Evolutionary conservation across 169 alveolate genomes (phyloP).

Genomic region (Blepharisma undulans): DNA sequence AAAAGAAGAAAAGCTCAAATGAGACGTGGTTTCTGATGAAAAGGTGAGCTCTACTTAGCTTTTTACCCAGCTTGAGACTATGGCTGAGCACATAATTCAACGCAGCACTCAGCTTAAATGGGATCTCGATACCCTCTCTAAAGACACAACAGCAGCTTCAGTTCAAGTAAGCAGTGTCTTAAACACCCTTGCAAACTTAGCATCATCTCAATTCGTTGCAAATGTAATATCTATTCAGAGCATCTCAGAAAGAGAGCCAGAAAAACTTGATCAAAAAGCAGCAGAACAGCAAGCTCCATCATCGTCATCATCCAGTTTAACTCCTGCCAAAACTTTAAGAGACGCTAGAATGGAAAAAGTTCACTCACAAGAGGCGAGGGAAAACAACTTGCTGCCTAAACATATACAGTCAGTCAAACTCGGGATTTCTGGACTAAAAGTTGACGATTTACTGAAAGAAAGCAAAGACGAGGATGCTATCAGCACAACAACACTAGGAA

Average conservation of each 20-base stretch:
- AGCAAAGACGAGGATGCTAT: slow-evolving; percentile 10
- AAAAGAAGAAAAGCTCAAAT: neutral
- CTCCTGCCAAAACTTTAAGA: neutral
- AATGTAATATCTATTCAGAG: neutral
- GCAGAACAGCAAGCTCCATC: neutral
- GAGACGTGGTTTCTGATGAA: slow-evolving; percentile 31
- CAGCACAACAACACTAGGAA: neutral
- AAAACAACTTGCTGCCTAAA: slow-evolving; percentile 37
- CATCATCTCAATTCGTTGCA: slow-evolving; percentile 33
- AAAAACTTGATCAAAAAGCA: neutral
- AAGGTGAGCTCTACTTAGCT: slow-evolving; percentile 8
- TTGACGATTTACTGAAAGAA: slow-evolving; percentile 32
- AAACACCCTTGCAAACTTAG: slow-evolving; percentile 4
- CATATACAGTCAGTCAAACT: slow-evolving; percentile 22
- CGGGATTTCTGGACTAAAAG: slow-evolving; percentile 30
- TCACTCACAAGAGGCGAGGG: slow-evolving; percentile 4
- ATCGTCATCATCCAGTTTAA: neutral
- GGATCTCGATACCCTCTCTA: neutral
- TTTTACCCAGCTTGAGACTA: slow-evolving; percentile 3
- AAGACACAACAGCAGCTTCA: slow-evolving; percentile 1
- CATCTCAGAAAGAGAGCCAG: slow-evolving; percentile 19
- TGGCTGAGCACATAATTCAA: slow-evolving; percentile 29
- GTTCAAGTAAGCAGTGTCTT: slow-evolving; percentile 33
- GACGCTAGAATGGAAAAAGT: slow-evolving; percentile 31
- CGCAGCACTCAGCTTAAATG: neutral